Evolutionary conservation across 306 rosid genomes (phyloP), one percentile per base, ranked within the genome.

Genomic region (Quercus agrifolia): DNA sequence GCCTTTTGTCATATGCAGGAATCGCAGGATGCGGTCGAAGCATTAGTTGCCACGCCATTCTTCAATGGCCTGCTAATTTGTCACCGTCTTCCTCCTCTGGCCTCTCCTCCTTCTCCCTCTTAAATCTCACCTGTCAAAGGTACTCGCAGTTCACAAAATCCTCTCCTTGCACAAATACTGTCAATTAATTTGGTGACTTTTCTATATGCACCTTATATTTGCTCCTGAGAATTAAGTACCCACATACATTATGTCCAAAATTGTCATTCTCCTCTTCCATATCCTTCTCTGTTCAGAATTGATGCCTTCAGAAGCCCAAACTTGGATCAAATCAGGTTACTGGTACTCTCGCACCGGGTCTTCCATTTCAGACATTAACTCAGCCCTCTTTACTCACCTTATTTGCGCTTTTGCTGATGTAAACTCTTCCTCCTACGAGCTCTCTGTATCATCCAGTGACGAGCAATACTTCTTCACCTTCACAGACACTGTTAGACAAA

Each of bases 381-480:
- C 85, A 25, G 9, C 55, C 25, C 87, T 87, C 10, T 87, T 55
- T 35, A 85, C 83, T 69, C 87, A 85, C 72, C 87, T 85, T 1
- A 30, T 80, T 14, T 87, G 74, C 10, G 82, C 79, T 31, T 87
- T 41, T 23, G 78, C 82, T 5, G 57, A n/a, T 12, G 9, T 87
- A 0, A 83, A 83, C 79, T 56, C 80, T 64, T 80, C 87, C 4
- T 38, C 87, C 80, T 75, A 59, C 68, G 83, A 80, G 71, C 80
- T 83, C 81, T 75, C 21, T 49, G 10, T 73, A 12, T 18, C 74
- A 1, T 66, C 82, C 30, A 2, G 33, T 2, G 35, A 80, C 58
- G 74, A 66, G 6, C 52, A 28, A 31, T 18, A 13, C 13, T 81
- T 76, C 73, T 85, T 81, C 33, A n/a, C 66, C 66, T 88, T 85